phyloP scores from a whole-genome alignment of 306 rosid genomes.

The Inga oerstediana region DNA sequence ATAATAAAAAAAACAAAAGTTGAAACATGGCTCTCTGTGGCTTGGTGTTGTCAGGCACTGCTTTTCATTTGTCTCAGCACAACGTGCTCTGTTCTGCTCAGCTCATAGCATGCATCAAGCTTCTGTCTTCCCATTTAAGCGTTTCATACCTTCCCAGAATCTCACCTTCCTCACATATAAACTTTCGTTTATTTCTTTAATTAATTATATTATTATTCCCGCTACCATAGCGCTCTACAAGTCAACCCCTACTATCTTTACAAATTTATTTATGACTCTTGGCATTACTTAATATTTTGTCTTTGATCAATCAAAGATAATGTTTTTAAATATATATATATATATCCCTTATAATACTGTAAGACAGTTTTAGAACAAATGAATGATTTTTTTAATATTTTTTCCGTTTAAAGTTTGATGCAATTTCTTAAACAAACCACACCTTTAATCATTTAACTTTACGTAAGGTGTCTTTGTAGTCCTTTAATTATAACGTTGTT shows the following conservation, averaged over 20 bases:
- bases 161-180: not conserved
- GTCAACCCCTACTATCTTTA: not conserved
- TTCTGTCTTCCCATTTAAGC: not conserved
- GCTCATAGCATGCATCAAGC: not conserved
- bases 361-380: no score
- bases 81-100: not conserved
- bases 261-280: not conserved
- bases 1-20: not conserved
- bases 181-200: not conserved
- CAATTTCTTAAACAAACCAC: no score
- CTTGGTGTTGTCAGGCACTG: not conserved
- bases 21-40: not conserved
- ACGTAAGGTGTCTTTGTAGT: no score
- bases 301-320: not conserved
- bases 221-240: not conserved
- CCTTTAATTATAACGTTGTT: no score
- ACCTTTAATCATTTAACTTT: no score
- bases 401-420: no score
- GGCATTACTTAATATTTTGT: not conserved
- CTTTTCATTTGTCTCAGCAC: not conserved
- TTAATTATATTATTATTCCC: no score
- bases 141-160: not conserved
- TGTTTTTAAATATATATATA: no score
- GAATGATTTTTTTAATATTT: no score
- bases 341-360: no score